Evolutionary conservation across 2,329 filamentous ascomycete genomes (phyloP).

Genomic region (Epichloe gansuensis): DNA sequence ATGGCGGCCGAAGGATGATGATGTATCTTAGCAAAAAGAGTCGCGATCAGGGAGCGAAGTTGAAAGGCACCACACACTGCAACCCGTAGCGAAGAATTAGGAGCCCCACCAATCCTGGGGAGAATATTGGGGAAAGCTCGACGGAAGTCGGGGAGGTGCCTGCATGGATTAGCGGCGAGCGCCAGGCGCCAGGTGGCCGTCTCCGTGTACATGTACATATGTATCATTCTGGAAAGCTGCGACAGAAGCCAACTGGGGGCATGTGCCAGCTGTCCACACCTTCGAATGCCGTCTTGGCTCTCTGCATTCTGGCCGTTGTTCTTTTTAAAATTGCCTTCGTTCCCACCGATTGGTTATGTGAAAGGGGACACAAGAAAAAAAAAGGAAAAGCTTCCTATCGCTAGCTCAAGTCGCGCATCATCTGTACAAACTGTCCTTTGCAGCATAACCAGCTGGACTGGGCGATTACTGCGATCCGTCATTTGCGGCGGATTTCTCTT

Average conservation of each 20-base stretch:
- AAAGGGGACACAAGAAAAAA: background rate
- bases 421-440: background rate
- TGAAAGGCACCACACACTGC: background rate
- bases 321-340: background rate
- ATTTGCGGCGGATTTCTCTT: background rate
- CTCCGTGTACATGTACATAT: too few relatives aligned
- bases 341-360: background rate
- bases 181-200: background rate
- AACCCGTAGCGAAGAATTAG: background rate
- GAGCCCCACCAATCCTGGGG: background rate
- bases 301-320: background rate
- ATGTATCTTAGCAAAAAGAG: background rate
- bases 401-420: background rate
- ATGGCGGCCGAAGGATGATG: background rate
- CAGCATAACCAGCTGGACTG: slow-evolving; percentile 3
- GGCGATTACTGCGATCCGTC: background rate
- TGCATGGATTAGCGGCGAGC: background rate
- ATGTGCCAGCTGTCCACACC: slow-evolving; percentile 1
- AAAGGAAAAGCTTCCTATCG: background rate
- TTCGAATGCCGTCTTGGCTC: background rate
- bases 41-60: slow-evolving; percentile 1
- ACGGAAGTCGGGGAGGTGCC: background rate
- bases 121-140: background rate
- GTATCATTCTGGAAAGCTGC: background rate
- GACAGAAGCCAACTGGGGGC: background rate